phyloP scores from a whole-genome alignment of 2,329 filamentous ascomycete species.

The Fusarium tanahbumbuense region DNA sequence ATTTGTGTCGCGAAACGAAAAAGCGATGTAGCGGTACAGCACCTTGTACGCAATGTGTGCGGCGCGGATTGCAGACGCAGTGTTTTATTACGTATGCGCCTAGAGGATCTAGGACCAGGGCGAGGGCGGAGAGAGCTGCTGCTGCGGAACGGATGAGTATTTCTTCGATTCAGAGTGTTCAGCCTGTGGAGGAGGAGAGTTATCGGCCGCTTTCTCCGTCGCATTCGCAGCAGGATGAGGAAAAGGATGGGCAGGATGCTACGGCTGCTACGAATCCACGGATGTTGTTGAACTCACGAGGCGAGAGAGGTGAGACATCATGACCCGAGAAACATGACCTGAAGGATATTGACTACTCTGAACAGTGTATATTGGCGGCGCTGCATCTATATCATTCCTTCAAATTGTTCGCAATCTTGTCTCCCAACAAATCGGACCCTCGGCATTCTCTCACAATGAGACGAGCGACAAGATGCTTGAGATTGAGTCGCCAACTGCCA shows the following conservation, averaged over 20 bases:
- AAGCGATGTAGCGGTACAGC: conserved; percentile 62
- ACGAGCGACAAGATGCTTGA: conserved; percentile 47
- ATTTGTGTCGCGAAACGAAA: conserved; percentile 61
- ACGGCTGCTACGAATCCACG: conserved; percentile 43
- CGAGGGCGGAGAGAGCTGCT: conserved; percentile 29
- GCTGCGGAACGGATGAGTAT: conserved; percentile 10
- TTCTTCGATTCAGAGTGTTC: conserved; percentile 1
- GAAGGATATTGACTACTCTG: background rate
- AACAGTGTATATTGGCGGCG: conserved; percentile 62
- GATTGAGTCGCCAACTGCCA: conserved; percentile 36
- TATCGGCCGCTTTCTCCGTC: conserved; percentile 48
- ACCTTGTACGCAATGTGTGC: conserved; percentile 61
- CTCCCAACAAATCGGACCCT: conserved; percentile 43
- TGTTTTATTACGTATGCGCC: conserved; percentile 53
- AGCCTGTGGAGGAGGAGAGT: conserved; percentile 20
- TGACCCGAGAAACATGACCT: background rate
- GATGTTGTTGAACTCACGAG: conserved; percentile 64
- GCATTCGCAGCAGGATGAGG: conserved; percentile 45
- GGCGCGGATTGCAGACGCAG: conserved; percentile 54
- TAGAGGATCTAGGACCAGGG: conserved; percentile 43
- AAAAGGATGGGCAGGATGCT: conserved; percentile 29
- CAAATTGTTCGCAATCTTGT: conserved; percentile 52
- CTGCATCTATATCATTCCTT: conserved; percentile 66
- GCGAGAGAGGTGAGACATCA: conserved; percentile 59
- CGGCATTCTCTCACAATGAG: conserved; percentile 45